Base-by-base conservation (phyloP, 2,329 filamentous ascomycete species). In the Phaeomoniella chlamydospora region DNA sequence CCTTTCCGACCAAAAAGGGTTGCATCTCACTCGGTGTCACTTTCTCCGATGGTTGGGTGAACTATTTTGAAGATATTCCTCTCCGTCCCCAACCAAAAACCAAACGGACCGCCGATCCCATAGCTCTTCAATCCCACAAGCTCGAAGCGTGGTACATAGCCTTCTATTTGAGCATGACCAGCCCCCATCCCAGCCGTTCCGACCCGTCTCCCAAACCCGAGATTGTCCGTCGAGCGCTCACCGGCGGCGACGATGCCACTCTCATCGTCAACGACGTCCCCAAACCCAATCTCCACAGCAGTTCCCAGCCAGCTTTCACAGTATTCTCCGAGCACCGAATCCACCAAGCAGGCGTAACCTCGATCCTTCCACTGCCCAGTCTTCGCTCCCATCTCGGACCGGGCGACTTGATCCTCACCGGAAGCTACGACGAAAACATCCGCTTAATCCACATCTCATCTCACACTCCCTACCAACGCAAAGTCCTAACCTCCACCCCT, bases 341-440 rank as follows among this genome's bases (percentile, higher is more conserved):
- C 41, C 67, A 70, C 12, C 85, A 94, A 49, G 85, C 86, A 2
- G 88, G 90, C 9, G 81, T 96, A 1, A 94, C 87, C 0, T 75
- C 84, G 2, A 90, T 96, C 37, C 57, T 94, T 2, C 83, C 86
- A 0, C 59, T 93, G 2, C 50, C 66, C 1, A 48, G 54, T 2
- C 16, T 14, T n/a, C 33, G 3, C 29, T 4, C n/a, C 22, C 19
- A 5, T 18, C 17, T 11, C 15, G n/a, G 9, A 45, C 51, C 0
- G 30, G 45, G 52, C 5, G 61, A 68, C 5, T 50, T 90, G 3
- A 56, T 93, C 2, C 49, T 94, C 2, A 94, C 87, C 0, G 90
- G 90, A 3, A 92, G 84, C 51, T 98, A 96, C 50, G 90, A 96
- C 48, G 87, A 96, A 47, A 65, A 69, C 41, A 63, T 96, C 13